Conservation (phyloP, 2,329 filamentous ascomycete genomes). For the Colletotrichum lupini region DNA sequence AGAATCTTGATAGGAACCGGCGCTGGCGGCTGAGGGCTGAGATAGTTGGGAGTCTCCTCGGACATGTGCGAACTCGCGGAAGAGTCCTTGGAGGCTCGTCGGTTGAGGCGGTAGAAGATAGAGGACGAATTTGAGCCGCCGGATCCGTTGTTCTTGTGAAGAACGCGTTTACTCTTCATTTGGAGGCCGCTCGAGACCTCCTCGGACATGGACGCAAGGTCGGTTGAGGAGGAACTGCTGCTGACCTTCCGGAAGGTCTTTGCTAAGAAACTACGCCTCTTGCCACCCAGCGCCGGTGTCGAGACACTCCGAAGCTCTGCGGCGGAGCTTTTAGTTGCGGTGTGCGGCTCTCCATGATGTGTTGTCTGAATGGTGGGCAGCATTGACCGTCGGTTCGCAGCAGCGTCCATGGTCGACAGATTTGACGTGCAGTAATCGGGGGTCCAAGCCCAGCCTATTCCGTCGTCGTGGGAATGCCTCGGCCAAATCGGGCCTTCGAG, state of each 20-base stretch:
- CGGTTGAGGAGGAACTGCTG: slow-evolving; percentile 33
- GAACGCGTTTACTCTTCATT: slow-evolving; percentile 32
- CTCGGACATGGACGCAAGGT: slow-evolving; percentile 24
- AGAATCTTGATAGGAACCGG: slow-evolving; percentile 53
- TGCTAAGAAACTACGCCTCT: slow-evolving; percentile 34
- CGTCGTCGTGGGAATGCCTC: slow-evolving; percentile 24
- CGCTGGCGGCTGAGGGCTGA: slow-evolving; percentile 40
- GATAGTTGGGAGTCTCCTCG: slow-evolving; percentile 28
- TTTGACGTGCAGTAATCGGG: slow-evolving; percentile 16
- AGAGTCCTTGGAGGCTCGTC: slow-evolving; percentile 52
- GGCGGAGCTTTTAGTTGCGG: slow-evolving; percentile 8
- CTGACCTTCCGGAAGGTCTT: slow-evolving; percentile 38
- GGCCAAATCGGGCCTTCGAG: slow-evolving; percentile 27
- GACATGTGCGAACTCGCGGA: slow-evolving; percentile 41
- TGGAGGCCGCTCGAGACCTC: slow-evolving; percentile 13
- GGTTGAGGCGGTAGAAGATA: slow-evolving; percentile 54
- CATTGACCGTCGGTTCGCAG: slow-evolving; percentile 30
- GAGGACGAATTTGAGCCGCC: slow-evolving; percentile 40
- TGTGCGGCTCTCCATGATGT: slow-evolving; percentile 26
- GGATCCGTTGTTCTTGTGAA: slow-evolving; percentile 48
- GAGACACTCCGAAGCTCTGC: slow-evolving; percentile 28
- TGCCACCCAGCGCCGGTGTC: slow-evolving; percentile 23
- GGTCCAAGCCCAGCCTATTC: slow-evolving; percentile 23
- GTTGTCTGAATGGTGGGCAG: slow-evolving; percentile 35
- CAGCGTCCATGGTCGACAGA: slow-evolving; percentile 30